Conservation (phyloP, 1,284 basidiomycete genomes). For the Pyrrhoderma noxium region DNA sequence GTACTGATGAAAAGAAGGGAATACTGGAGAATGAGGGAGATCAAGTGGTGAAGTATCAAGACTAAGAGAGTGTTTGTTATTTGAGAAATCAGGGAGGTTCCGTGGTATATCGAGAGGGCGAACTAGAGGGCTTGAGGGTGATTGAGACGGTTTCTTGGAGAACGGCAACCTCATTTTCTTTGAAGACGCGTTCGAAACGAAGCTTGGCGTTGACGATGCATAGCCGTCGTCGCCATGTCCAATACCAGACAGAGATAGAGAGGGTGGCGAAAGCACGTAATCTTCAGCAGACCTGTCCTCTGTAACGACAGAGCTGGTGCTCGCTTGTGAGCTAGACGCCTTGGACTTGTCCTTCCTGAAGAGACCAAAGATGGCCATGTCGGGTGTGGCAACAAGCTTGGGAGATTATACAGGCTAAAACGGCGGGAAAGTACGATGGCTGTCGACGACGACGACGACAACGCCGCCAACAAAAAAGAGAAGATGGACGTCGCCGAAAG, state of each 20-base stretch:
- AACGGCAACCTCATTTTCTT: conserved; percentile 16
- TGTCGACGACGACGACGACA: neutral
- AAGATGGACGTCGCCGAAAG: neutral
- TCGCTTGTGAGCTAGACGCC: conserved; percentile 13
- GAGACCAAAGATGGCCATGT: conserved; percentile 20
- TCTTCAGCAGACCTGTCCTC: conserved; percentile 13
- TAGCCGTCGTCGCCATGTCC: conserved; percentile 15
- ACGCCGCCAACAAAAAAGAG: neutral
- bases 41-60: neutral
- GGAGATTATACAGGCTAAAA: neutral
- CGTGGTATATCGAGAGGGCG: neutral
- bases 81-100: neutral
- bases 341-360: conserved; percentile 19
- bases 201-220: conserved; percentile 12
- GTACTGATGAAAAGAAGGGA: conserved; percentile 12
- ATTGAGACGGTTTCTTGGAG: conserved; percentile 9
- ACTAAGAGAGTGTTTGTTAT: conserved; percentile 9
- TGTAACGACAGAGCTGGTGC: conserved; percentile 10
- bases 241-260: conserved; percentile 1
- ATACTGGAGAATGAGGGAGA: conserved; percentile 7
- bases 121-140: conserved; percentile 6
- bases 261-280: conserved; percentile 15
- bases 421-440: neutral
- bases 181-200: conserved; percentile 12
- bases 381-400: too few relatives aligned